phyloP scores from a whole-genome alignment of 805 yeast genomes.

The Saccharomycopsis sp. region DNA sequence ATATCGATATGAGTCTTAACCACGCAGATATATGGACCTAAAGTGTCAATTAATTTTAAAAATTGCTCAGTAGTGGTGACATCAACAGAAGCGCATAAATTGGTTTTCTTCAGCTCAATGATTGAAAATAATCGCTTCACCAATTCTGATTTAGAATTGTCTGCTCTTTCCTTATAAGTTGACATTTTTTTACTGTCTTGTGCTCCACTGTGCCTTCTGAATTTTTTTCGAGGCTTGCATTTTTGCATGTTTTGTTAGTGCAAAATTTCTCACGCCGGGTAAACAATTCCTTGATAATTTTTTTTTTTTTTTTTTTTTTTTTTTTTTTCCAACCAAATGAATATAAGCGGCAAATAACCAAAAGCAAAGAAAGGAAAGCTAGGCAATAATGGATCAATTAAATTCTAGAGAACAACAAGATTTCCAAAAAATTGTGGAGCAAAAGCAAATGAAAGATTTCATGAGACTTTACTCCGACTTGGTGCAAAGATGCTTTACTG shows the following conservation, averaged over 20 bases:
- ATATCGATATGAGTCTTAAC: slow-evolving; percentile 95
- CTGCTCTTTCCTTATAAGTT: slow-evolving; percentile 65
- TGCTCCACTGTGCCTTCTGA: too few relatives aligned
- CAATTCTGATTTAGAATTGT: slow-evolving; percentile 64
- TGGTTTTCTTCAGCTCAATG: slow-evolving; percentile 76
- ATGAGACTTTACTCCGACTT: slow-evolving; percentile 93
- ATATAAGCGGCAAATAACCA: too few relatives aligned
- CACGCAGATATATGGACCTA: slow-evolving; percentile 89
- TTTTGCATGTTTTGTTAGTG: too few relatives aligned
- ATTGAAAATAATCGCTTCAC: slow-evolving; percentile 67
- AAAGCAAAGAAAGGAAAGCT: too few relatives aligned
- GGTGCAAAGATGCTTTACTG: slow-evolving; percentile 94
- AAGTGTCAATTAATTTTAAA: slow-evolving; percentile 58
- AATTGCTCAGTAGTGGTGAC: slow-evolving; percentile 76
- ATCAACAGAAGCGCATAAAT: slow-evolving; percentile 92
- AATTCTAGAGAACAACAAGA: slow-evolving; percentile 95
- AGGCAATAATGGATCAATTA: slow-evolving; percentile 87
- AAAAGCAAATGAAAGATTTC: slow-evolving; percentile 97
- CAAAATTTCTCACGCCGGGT: not conserved
- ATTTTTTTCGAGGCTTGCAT: too few relatives aligned
- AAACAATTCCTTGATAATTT: not conserved
- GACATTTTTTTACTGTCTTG: slow-evolving; percentile 13
- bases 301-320: not conserved
- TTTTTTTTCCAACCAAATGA: too few relatives aligned
- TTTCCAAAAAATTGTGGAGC: slow-evolving; percentile 91